Base-by-base conservation (phyloP, 2,329 filamentous ascomycete genomes). In the Paracoccidioides lutzii region DNA sequence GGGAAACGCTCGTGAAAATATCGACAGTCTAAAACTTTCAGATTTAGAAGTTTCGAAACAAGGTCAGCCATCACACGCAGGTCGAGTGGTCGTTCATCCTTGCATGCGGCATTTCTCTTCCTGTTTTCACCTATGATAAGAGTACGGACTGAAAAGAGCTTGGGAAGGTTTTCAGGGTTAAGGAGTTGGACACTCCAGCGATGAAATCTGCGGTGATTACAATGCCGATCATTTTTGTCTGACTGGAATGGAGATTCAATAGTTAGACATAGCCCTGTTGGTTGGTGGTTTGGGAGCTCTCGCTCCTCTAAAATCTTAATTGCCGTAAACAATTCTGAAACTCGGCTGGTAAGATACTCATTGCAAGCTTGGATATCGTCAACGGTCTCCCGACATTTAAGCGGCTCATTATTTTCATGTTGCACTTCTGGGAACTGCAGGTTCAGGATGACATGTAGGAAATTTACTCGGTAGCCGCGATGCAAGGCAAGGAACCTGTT, bases 11-110 rank as follows among this genome's bases (percentile, higher is more conserved):
- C 56, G 9, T 15, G 30, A 33, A 55, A 28, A 48, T 42, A 41
- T 12, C 4, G 15, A 43, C 56, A 55, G 22, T 57, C 22, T 22
- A 57, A 48, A 35, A 33, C 56, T 14, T 52, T 15, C 28, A 57
- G 33, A 37, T 55, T 57, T 14, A 46, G 52, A 42, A 57, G 53
- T 38, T 55, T 57, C n/a, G 52, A 55, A 52, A 57, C 32, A 40
- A 57, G 56, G 1, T 32, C 42, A 35, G 56, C 35, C 38, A 57
- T 33, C n/a, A 55, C 28, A 5, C 46, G 52, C 22, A 55, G 33
- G 41, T 57, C 46, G 32, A 57, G 48, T 12, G 52, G 41, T 33
- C 45, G 52, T 15, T 44, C 33, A 32, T 15, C 3, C 7, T 10
- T 30, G 8, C 35, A 14, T 4, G 7, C 14, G 3, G 28, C 9